phyloP scores from a whole-genome alignment of 768 basidiomycete species.

The Gymnopilus dilepis region DNA sequence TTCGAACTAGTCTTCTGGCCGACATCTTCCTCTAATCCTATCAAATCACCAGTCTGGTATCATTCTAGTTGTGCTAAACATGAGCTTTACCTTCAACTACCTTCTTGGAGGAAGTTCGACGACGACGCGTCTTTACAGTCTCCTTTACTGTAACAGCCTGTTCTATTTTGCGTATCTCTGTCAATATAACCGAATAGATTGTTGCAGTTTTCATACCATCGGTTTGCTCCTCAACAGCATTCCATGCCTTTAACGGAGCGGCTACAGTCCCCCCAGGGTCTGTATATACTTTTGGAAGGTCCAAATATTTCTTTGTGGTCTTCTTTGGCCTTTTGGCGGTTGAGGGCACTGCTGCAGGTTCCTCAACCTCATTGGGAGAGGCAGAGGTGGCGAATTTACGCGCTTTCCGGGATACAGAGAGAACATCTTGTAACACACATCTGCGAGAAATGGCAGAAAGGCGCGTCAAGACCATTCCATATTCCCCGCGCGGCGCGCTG shows the following conservation, averaged over 20 bases:
- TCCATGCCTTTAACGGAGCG: constrained; percentile 48
- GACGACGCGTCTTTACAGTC: not conserved
- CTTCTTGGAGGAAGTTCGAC: not conserved
- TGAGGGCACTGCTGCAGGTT: not conserved
- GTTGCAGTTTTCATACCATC: not conserved
- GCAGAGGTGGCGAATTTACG: constrained; percentile 11
- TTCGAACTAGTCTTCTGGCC: not conserved
- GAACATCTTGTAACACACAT: constrained; percentile 32
- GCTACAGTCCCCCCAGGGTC: constrained; percentile 50
- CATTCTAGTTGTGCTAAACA: not conserved
- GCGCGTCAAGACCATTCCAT: constrained; percentile 26
- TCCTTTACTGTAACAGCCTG: too few species aligned
- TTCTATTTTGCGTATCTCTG: too few species aligned
- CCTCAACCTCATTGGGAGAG: not conserved
- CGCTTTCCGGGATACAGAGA: not conserved
- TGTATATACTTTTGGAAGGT: constrained; percentile 58
- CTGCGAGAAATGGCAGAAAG: constrained; percentile 10
- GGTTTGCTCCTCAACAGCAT: not conserved
- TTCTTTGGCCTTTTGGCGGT: constrained; percentile 17
- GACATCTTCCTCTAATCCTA: not conserved
- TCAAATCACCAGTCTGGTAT: not conserved
- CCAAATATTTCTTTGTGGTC: constrained; percentile 53
- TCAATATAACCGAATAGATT: not conserved
- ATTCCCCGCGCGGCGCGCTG: not conserved
- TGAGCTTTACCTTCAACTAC: not conserved